Percentiles rank a stretch among this genome's conserved stretches.
phyloP scores from a whole-genome alignment of 169 alveolate genomes.

The Cryptosporidium ubiquitum region DNA sequence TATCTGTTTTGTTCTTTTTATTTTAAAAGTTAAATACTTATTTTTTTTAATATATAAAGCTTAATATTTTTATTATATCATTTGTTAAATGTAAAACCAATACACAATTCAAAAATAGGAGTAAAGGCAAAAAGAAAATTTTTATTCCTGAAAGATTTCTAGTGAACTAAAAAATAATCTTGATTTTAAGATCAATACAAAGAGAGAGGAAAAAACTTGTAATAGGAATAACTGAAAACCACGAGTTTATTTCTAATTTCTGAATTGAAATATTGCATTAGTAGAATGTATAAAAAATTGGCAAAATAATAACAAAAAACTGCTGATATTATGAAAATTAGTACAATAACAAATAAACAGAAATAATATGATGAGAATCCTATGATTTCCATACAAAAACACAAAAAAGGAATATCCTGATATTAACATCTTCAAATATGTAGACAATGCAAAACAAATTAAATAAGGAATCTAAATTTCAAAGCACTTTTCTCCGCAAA shows the following conservation, averaged over 20 bases:
- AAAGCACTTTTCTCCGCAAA: background rate
- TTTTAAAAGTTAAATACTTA: too few relatives aligned
- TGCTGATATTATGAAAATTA: background rate
- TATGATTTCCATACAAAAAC: constrained; percentile 1
- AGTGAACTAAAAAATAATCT: background rate
- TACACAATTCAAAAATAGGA: background rate
- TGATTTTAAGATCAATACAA: background rate
- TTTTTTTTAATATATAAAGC: too few relatives aligned
- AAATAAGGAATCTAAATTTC: background rate
- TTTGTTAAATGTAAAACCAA: background rate
- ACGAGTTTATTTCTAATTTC: background rate
- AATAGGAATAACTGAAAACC: constrained; percentile 19
- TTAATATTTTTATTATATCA: background rate
- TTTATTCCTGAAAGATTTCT: background rate
- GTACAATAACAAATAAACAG: background rate
- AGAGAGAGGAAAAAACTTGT: background rate
- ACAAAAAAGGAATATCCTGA: background rate
- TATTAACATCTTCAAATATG: background rate
- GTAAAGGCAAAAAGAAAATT: background rate
- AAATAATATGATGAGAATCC: background rate
- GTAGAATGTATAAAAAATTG: background rate
- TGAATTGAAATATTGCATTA: background rate
- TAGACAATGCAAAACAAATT: background rate
- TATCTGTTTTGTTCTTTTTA: too few relatives aligned
- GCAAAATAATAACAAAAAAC: background rate